Base-by-base conservation (phyloP, 179 eudicot genomes). In the Amaranthus tricolor region DNA sequence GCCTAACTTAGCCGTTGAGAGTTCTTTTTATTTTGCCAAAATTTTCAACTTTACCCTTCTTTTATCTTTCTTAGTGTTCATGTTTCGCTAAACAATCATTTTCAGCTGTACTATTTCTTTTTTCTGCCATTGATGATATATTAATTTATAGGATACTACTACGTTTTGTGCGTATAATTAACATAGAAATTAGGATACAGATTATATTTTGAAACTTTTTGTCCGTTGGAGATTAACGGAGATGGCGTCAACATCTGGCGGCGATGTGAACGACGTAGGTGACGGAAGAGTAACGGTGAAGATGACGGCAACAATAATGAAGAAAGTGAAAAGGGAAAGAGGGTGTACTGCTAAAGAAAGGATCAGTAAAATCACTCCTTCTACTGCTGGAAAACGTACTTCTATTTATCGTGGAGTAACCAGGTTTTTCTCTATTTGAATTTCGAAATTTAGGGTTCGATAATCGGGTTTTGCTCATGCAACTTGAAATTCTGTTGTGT, bases 391-490 rank as follows among this genome's bases (percentile, higher is more conserved):
- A 62, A 96, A 96, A 55, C 98, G 99, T 62, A 96, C 98, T 85
- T 96, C 99, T 71, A 93, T 96, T 66, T 96, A 96, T 74, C 93
- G 99, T 7, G 99, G 99, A 50, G 99, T 96, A 74, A 96, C 99
- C 68, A 93, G 99, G 99, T 92, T 67, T 6, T 21, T 67, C 31
- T 31, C 40, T 31, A 31, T 31, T 31, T 49, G n/a, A 7, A 7
- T 8, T 17, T 61, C 43, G 1, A 0, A 15, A n/a, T 48, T 48
- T 62, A 15, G 13, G 16, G 19, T 3, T 3, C 13, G 14, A 4
- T 20, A 13, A 7, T 58, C 19, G 47, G 21, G 16, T 19, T 8
- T 31, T 15, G 47, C 31, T 12, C 13, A 9, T 11, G 40, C 40
- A 31, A 31, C 40, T 31, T 6, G 9, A 12, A 1, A 1, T 4